These are phyloP conservation scores for Salvia splendens DNA, from an alignment of 257 asterid genomes.

Conservation along the genomic window DNA sequence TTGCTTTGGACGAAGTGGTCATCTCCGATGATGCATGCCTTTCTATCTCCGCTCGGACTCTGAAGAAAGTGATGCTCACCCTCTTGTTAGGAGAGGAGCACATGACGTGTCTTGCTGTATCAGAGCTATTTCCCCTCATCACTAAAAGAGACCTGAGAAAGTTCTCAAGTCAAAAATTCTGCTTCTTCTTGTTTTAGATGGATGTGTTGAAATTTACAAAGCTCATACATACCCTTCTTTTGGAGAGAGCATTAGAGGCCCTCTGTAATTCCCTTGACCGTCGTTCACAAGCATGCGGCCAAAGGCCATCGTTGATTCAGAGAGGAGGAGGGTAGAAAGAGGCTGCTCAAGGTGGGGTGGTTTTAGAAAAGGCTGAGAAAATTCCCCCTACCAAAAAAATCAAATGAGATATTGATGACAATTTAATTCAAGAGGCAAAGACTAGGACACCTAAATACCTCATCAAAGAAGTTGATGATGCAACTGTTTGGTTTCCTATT, in stretches of 20 bases:
- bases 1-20: conserved; percentile 43
- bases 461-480: conserved; percentile 91
- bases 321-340: conserved; percentile 76
- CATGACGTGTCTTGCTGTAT: conserved; percentile 90
- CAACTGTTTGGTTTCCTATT: conserved; percentile 84
- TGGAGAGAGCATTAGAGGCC: conserved; percentile 78
- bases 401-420: conserved; percentile 1
- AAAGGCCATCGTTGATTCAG: conserved; percentile 88
- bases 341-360: conserved; percentile 99
- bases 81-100: conserved; percentile 84
- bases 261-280: conserved; percentile 82
- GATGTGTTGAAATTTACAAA: neutral
- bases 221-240: conserved; percentile 72
- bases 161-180: conserved; percentile 4
- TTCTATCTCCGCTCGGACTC: conserved; percentile 57
- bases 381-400: conserved; percentile 61
- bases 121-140: conserved; percentile 95
- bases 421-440: neutral
- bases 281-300: conserved; percentile 77
- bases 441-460: conserved; percentile 46
- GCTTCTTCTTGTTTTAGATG: neutral
- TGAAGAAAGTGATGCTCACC: conserved; percentile 78
- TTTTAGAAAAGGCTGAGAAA: conserved; percentile 91
- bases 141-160: conserved; percentile 76
- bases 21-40: conserved; percentile 36